Percentiles rank a stretch among this genome's conserved stretches.
Evolutionary conservation across 2,329 filamentous ascomycete species (phyloP).

Genomic region (Phyllosticta citribraziliensis): DNA sequence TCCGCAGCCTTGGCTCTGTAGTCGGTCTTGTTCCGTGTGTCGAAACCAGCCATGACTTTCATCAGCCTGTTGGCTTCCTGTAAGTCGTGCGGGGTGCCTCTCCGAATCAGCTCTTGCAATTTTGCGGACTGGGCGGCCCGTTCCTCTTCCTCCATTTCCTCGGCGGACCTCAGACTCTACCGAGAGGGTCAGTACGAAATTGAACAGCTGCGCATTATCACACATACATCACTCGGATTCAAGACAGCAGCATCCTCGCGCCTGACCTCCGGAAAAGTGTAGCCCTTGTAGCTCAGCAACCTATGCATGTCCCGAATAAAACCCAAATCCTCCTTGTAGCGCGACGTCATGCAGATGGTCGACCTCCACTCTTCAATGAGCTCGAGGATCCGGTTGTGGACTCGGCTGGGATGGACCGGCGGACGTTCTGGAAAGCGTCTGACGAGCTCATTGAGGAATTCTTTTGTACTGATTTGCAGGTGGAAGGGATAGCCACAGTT

Average conservation of each 20-base stretch:
- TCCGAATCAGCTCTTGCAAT: slow-evolving; percentile 87
- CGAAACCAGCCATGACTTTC: slow-evolving; percentile 98
- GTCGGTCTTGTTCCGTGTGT: slow-evolving; percentile 91
- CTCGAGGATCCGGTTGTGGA: slow-evolving; percentile 88
- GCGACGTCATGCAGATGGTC: slow-evolving; percentile 95
- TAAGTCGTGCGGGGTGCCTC: slow-evolving; percentile 83
- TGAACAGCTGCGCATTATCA: not conserved
- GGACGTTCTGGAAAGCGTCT: slow-evolving; percentile 91
- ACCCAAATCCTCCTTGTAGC: slow-evolving; percentile 93
- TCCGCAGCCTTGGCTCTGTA: slow-evolving; percentile 96
- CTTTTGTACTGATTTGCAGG: slow-evolving; percentile 95
- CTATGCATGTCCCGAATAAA: slow-evolving; percentile 98
- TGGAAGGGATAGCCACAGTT: slow-evolving; percentile 99
- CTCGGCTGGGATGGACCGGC: slow-evolving; percentile 72
- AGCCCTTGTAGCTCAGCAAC: slow-evolving; percentile 91
- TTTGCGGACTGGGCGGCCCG: slow-evolving; percentile 94
- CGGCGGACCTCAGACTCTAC: slow-evolving; percentile 86
- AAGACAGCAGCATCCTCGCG: slow-evolving; percentile 91
- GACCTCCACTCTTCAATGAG: slow-evolving; percentile 96
- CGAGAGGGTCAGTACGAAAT: slow-evolving; percentile 15
- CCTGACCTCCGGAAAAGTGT: slow-evolving; percentile 85
- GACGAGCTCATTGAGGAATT: slow-evolving; percentile 97
- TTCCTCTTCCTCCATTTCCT: slow-evolving; percentile 98
- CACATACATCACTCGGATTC: slow-evolving; percentile 87
- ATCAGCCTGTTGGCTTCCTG: slow-evolving; percentile 96